These are phyloP conservation scores for Tricholoma hemisulphureum DNA, from an alignment of 768 basidiomycete genomes.

Conservation along the genomic window DNA sequence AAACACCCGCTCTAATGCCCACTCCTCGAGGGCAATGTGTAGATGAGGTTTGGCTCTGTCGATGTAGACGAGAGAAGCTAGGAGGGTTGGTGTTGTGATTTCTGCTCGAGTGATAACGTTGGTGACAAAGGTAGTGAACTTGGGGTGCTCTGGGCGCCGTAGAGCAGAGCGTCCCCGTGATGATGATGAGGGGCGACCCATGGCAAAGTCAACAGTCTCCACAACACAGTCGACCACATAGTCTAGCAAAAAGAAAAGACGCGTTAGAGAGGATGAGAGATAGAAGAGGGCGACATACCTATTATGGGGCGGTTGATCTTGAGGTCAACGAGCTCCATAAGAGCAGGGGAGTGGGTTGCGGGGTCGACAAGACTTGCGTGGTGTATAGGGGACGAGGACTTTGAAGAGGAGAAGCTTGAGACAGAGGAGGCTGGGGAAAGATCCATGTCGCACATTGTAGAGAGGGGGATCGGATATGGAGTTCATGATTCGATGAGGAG, in stretches of 20 bases:
- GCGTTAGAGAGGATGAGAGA: constrained; percentile 5
- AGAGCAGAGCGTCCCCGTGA: constrained; percentile 47
- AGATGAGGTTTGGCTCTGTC: constrained; percentile 75
- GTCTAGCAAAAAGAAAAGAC: constrained; percentile 51
- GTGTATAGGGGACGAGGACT: constrained; percentile 38
- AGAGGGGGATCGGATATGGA: constrained; percentile 13
- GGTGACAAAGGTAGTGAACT: constrained; percentile 64
- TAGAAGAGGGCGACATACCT: constrained; percentile 44
- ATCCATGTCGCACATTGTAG: constrained; percentile 19
- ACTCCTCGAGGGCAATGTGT: constrained; percentile 77
- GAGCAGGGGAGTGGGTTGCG: constrained; percentile 57
- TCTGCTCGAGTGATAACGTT: constrained; percentile 73
- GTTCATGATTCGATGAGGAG: constrained; percentile 16
- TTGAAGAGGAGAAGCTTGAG: constrained; percentile 25
- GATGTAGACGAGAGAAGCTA: constrained; percentile 75
- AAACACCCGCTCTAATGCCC: constrained; percentile 89
- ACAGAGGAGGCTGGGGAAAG: constrained; percentile 20
- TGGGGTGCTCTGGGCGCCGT: constrained; percentile 49
- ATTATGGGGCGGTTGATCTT: constrained; percentile 61
- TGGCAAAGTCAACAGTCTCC: constrained; percentile 75
- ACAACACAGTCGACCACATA: constrained; percentile 66
- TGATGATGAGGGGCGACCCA: constrained; percentile 59
- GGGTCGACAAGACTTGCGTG: constrained; percentile 60
- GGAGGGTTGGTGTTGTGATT: constrained; percentile 65
- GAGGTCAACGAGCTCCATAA: constrained; percentile 67